Evolutionary conservation across 345 rosid genomes (phyloP), one percentile per base, ranked within the genome.

Genomic region (Citrus glauca): DNA sequence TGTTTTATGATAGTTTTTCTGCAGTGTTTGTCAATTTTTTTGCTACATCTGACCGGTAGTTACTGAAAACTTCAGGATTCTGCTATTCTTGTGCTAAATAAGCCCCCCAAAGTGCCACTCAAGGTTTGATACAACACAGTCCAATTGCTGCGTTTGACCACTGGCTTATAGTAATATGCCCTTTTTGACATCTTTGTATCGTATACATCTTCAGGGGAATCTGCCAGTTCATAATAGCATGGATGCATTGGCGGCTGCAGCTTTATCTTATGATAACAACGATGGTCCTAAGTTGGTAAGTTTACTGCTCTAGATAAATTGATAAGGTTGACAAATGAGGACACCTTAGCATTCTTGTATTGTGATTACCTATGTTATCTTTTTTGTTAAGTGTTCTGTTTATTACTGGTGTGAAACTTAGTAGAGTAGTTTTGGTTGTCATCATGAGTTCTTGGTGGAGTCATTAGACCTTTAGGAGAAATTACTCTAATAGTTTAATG

Each of bases 181-280:
- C 9, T 70, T 69, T 38, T 38, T 72, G 22, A 81, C 59, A 16
- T 82, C 30, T 40, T 79, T 69, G 20, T 25, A 9, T 42, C 2
- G 59, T 30, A 3, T 16, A 63, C 61, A 64, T 75, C 56, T 72
- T 74, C 59, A 95, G 98, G 98, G 98, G 37, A 85, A 86, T 86
- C 77, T 95, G 78, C 92, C 98, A 4, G 85, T 93, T 88, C 98
- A 95, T 80, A 95, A 93, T 71, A 92, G 98, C 87, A 90, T 95
- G 98, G 98, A 95, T 81, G 97, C 93, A 7, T 86, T 95, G 81
- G 98, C 98, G 68, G 93, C 97, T 79, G 98, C 97, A 74, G 95
- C 98, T 81, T 77, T 95, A 80, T 93, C 95, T 56, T 93, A 85
- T 81, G 95, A 88, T 85, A 77, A 88, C 66, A 89, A 92, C 33